Evolutionary conservation across 2,329 filamentous ascomycete species (phyloP).

Genomic region (Aureobasidium sp.): DNA sequence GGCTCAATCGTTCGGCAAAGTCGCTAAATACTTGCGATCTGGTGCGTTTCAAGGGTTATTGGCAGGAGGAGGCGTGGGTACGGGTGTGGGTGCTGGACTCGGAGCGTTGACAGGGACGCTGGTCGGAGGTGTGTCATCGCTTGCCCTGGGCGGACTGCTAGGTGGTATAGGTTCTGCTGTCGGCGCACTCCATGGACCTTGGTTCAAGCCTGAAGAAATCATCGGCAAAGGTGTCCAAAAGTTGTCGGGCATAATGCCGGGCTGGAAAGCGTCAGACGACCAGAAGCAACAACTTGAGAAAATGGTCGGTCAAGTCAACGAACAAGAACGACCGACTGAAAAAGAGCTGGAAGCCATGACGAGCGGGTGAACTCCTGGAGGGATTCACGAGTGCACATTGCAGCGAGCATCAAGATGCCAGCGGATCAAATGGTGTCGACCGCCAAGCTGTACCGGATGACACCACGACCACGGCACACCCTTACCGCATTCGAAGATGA

Average conservation of each 20-base stretch:
- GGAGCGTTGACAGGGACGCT: conserved; percentile 27
- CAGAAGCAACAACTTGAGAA: background rate
- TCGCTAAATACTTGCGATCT: conserved; percentile 26
- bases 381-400: background rate
- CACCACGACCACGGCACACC: no score
- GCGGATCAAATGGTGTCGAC: no score
- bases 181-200: background rate
- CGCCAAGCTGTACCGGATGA: no score
- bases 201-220: background rate
- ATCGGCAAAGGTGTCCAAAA: background rate
- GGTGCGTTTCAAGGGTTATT: conserved; percentile 28
- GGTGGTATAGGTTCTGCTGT: background rate
- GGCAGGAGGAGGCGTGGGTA: conserved; percentile 27
- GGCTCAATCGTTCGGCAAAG: conserved; percentile 29
- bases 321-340: background rate
- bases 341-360: background rate
- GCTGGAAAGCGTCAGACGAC: background rate
- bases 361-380: background rate
- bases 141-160: conserved; percentile 2
- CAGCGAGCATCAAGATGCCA: no score
- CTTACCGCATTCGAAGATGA: no score
- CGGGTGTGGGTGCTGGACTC: conserved; percentile 23
- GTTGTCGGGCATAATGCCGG: background rate
- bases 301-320: background rate
- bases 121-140: conserved; percentile 24